These are phyloP conservation scores for Leccinum pachyderme DNA, from an alignment of 1,284 basidiomycete species.

Conservation along the genomic window DNA sequence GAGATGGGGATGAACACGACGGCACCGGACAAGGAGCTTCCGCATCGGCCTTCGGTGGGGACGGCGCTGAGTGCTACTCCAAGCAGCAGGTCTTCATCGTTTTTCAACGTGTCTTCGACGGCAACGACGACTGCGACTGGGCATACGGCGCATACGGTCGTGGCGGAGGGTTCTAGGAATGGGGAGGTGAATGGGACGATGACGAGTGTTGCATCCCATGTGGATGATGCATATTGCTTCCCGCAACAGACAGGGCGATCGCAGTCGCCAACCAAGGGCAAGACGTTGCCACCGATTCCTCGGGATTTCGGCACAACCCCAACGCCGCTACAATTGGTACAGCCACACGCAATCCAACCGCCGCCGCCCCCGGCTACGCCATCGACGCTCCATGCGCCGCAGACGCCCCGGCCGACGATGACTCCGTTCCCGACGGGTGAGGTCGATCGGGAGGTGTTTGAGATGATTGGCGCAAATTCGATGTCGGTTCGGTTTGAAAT, in stretches of 20 bases:
- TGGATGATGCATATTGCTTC: conserved; percentile 8
- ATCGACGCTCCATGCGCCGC: background rate
- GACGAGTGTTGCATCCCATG: conserved; percentile 32
- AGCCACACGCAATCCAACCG: conserved; percentile 3
- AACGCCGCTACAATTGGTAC: conserved; percentile 7
- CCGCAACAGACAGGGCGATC: conserved; percentile 35
- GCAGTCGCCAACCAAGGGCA: conserved; percentile 47
- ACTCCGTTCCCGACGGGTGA: conserved; percentile 57
- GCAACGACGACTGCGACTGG: conserved; percentile 8
- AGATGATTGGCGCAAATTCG: conserved; percentile 69
- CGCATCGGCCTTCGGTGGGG: conserved; percentile 51
- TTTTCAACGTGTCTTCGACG: conserved; percentile 70
- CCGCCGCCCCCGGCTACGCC: conserved; percentile 13
- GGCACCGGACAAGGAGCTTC: conserved; percentile 44
- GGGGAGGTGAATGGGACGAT: conserved; percentile 24
- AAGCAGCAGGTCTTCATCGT: conserved; percentile 74
- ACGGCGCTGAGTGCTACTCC: conserved; percentile 57
- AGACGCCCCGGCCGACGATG: conserved; percentile 33
- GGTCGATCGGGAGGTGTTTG: conserved; percentile 67
- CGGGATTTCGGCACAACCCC: conserved; percentile 50
- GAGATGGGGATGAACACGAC: background rate
- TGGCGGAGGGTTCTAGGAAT: conserved; percentile 35
- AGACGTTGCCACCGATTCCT: conserved; percentile 71
- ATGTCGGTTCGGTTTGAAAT: conserved; percentile 92
- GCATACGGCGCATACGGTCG: conserved; percentile 40